Percentiles rank a stretch among this genome's conserved stretches.
Conservation (phyloP, 257 asterid species). For the Lithospermum erythrorhizon region DNA sequence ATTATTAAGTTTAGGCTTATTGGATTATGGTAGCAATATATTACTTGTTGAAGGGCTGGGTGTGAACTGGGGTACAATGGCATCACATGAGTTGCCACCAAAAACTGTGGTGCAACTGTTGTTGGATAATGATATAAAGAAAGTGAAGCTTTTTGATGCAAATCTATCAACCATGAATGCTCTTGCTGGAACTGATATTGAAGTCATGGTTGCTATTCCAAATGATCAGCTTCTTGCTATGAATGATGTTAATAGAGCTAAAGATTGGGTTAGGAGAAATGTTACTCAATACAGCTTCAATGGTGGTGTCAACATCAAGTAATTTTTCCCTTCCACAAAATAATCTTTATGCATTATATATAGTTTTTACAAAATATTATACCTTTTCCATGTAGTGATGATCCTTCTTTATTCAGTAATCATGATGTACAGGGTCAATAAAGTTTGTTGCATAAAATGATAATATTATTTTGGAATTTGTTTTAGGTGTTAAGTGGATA, state of each 20-base stretch:
- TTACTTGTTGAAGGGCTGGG: slow-evolving; percentile 41
- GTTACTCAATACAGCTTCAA: slow-evolving; percentile 47
- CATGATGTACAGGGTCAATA: no score
- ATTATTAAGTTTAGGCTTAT: slow-evolving; percentile 3
- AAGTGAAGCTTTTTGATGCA: slow-evolving; percentile 68
- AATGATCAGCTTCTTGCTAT: slow-evolving; percentile 56
- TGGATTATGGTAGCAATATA: slow-evolving; percentile 1
- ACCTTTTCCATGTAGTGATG: neutral
- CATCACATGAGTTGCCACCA: slow-evolving; percentile 53
- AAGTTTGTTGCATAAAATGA: no score
- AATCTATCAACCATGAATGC: slow-evolving; percentile 57
- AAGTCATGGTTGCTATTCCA: slow-evolving; percentile 77
- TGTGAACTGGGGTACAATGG: slow-evolving; percentile 84
- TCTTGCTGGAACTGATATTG: slow-evolving; percentile 49
- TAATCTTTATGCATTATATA: neutral
- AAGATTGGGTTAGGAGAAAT: slow-evolving; percentile 55
- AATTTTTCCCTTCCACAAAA: neutral
- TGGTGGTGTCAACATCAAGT: slow-evolving; percentile 75
- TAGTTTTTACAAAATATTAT: neutral
- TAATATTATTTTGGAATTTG: no score
- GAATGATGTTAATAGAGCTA: slow-evolving; percentile 47
- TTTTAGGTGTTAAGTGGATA: no score
- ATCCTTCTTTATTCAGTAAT: no score
- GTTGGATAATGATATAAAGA: slow-evolving; percentile 48
- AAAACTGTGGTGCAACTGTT: slow-evolving; percentile 50